Percentiles rank a stretch among this genome's conserved stretches.
Evolutionary conservation across 345 rosid genomes (phyloP).

Genomic region (Arabidopsis suecica): DNA sequence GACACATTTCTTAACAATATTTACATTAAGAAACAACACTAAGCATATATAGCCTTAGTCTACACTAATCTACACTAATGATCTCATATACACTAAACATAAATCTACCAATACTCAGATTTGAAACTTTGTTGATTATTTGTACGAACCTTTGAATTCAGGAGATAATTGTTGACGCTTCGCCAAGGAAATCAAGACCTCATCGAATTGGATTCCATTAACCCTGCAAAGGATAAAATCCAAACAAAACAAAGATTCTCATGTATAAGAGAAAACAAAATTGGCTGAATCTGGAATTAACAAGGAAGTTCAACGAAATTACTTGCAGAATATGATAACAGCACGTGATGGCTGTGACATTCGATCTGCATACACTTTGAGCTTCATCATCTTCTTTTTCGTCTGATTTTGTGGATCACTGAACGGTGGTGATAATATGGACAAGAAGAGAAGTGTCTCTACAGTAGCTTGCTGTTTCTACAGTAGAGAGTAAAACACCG

Average conservation of each 20-base stretch:
- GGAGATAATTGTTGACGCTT: slow-evolving; percentile 66
- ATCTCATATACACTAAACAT: too few species aligned
- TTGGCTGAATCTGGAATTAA: background rate
- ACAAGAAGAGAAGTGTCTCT: background rate
- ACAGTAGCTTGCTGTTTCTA: slow-evolving; percentile 15
- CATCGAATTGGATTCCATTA: slow-evolving; percentile 80
- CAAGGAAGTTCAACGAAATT: slow-evolving; percentile 1
- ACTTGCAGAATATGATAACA: slow-evolving; percentile 90
- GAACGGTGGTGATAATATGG: background rate
- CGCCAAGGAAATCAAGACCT: slow-evolving; percentile 54
- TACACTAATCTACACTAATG: too few species aligned
- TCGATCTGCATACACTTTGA: slow-evolving; percentile 75
- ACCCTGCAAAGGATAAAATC: slow-evolving; percentile 44
- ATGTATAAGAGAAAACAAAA: background rate
- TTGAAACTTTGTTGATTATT: background rate
- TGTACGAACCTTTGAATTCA: slow-evolving; percentile 63
- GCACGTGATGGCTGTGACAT: slow-evolving; percentile 90
- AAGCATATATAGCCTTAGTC: too few species aligned
- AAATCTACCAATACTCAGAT: too few species aligned
- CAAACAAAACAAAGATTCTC: background rate
- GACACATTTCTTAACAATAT: too few species aligned
- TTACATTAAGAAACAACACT: too few species aligned
- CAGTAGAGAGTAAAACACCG: background rate
- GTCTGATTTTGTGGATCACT: slow-evolving; percentile 28
- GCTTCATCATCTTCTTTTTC: slow-evolving; percentile 52